Conservation (phyloP, 441 rosid species). For the Syzygium malaccense region DNA sequence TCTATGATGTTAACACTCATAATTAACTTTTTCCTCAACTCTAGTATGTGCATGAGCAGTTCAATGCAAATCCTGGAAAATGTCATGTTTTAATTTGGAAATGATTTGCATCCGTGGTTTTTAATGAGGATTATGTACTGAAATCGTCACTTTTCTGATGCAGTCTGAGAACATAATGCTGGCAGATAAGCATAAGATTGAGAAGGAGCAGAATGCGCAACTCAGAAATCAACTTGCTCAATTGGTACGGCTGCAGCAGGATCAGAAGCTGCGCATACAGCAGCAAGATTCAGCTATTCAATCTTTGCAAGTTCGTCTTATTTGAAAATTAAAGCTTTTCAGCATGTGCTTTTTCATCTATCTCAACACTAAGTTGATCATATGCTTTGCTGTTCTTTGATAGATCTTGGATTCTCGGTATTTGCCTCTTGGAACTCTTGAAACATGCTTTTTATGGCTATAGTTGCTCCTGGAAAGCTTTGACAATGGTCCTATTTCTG, state of each 20-base stretch:
- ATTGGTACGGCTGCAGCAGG: slow-evolving; percentile 60
- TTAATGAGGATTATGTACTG: not conserved
- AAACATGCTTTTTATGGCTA: not conserved
- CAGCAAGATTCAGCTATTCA: slow-evolving; percentile 42
- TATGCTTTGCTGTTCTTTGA: not conserved
- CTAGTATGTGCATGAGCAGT: not conserved
- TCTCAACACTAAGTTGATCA: not conserved
- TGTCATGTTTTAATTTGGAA: not conserved
- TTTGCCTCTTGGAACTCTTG: not conserved
- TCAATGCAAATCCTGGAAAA: not conserved
- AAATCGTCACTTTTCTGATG: slow-evolving; percentile 4
- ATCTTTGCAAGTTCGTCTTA: too few relatives aligned
- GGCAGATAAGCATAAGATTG: slow-evolving; percentile 62
- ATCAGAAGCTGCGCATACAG: slow-evolving; percentile 63
- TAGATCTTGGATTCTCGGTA: not conserved
- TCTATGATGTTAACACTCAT: not conserved
- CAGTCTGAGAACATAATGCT: slow-evolving; percentile 90
- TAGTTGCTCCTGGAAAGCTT: not conserved
- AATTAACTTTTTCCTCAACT: not conserved
- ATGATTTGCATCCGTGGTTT: not conserved
- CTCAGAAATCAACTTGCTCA: slow-evolving; percentile 74
- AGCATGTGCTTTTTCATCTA: not conserved
- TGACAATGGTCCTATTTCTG: not conserved
- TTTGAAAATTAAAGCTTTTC: too few relatives aligned
- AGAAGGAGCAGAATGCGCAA: slow-evolving; percentile 85